Evolutionary conservation across 2,329 filamentous ascomycete species (phyloP).

Genomic region (Plenodomus tracheiphilus): DNA sequence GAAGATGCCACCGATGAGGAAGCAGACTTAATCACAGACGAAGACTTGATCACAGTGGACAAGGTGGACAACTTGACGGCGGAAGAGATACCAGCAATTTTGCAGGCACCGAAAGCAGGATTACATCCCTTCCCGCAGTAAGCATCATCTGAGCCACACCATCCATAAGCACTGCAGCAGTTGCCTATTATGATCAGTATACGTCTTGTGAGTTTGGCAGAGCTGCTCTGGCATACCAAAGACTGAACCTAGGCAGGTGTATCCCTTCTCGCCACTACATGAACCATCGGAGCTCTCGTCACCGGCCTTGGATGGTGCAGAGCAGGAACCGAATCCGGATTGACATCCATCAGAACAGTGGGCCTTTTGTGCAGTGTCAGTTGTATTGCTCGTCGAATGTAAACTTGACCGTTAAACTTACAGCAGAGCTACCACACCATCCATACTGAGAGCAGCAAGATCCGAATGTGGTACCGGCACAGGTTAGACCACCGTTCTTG

Average conservation of each 20-base stretch:
- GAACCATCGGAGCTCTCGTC: not conserved
- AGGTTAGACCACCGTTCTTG: constrained; percentile 9
- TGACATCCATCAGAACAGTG: constrained; percentile 27
- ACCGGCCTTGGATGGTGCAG: not conserved
- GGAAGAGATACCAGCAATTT: too few species aligned
- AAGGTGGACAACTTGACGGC: not conserved
- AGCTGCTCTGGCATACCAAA: too few species aligned
- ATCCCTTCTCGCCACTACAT: constrained; percentile 1
- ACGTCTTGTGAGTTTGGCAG: too few species aligned
- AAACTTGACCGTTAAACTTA: too few species aligned
- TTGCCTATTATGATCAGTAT: constrained; percentile 34
- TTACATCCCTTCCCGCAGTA: constrained; percentile 21
- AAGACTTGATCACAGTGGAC: too few species aligned
- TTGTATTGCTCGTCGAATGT: too few species aligned
- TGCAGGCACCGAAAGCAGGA: not conserved
- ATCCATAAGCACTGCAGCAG: constrained; percentile 48
- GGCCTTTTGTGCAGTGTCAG: not conserved
- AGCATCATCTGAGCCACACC: constrained; percentile 11
- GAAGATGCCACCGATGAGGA: too few species aligned
- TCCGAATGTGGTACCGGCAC: constrained; percentile 33
- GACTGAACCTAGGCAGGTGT: not conserved
- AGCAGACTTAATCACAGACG: too few species aligned
- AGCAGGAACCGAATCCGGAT: constrained; percentile 23
- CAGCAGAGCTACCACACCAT: constrained; percentile 34
- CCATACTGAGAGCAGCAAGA: constrained; percentile 48